A percentile compares a stretch with the other conserved stretches of the same genome.
Conservation (phyloP, 495 filamentous ascomycete species). For the Alectoria sarmentosa region DNA sequence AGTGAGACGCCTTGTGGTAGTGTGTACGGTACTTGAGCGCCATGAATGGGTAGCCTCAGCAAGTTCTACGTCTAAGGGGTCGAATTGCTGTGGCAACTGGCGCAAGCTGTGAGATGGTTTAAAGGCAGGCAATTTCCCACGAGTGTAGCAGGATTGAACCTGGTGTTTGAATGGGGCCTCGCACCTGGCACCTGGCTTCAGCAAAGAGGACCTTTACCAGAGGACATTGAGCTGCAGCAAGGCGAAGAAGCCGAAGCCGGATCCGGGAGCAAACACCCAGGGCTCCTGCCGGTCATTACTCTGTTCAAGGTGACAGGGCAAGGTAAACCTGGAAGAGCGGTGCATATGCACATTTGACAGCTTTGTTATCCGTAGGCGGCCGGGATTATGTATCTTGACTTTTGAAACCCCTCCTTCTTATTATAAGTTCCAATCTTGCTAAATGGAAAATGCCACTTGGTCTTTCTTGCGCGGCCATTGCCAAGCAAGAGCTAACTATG, state of each 20-base stretch:
- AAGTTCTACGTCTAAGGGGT: background rate
- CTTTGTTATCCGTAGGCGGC: background rate
- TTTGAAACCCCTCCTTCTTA: background rate
- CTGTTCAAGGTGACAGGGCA: constrained; percentile 4
- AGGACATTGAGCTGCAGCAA: constrained; percentile 1
- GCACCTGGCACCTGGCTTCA: too few relatives aligned
- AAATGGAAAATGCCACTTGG: too few relatives aligned
- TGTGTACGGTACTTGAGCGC: background rate
- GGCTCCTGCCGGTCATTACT: constrained; percentile 13
- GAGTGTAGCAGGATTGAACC: background rate
- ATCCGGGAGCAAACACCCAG: background rate
- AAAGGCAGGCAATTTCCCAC: background rate
- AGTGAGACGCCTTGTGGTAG: background rate
- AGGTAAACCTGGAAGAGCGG: background rate
- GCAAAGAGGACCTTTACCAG: too few relatives aligned
- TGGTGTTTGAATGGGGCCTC: background rate
- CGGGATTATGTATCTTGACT: constrained; percentile 9
- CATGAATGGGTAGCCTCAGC: background rate
- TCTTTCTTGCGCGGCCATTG: background rate
- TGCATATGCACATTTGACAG: constrained; percentile 20
- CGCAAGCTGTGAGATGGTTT: background rate
- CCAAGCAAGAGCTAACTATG: background rate
- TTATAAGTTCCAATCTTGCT: too few relatives aligned
- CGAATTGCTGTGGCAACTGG: background rate
- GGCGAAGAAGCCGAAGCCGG: too few relatives aligned